Base-by-base conservation (phyloP, 257 asterid genomes). In the Plantago ovata region DNA sequence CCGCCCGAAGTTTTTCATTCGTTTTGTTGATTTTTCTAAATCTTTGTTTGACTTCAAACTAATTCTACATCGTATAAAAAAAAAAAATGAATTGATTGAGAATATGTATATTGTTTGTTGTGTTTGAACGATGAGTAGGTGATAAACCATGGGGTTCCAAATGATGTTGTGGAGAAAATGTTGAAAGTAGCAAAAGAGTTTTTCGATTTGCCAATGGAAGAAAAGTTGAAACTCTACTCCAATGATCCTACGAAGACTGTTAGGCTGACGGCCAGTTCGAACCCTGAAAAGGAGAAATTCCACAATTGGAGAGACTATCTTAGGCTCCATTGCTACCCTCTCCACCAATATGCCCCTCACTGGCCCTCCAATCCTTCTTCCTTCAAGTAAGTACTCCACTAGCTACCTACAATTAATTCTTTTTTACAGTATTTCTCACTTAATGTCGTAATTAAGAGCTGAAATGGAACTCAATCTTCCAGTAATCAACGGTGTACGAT, bases 251-350 rank as follows among this genome's bases (percentile, higher is more conserved):
- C 81, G 0, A 87, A 87, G 75, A 91, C 95, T 0, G 64, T 64
- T 67, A 79, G 98, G 59, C 68, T 91, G 60, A 87, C 95, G 3
- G 87, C 98, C 1, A 91, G 98, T 44, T 91, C 94, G 10, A 85
- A 87, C 38, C 75, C 72, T 0, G 74, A 58, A 1, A 87, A 79
- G 56, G 98, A 91, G 73, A 81, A 80, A 6, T 73, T 84, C 13
- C 96, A 90, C 67, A 90, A 90, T 38, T 90, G 98, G 98, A 87
- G 98, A 56, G 98, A 91, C 60, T 91, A 91, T 70, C 91, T 91
- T 20, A 75, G 96, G 69, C 95, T 91, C 48, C 96, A 91, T 67
- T 87, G 96, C 61, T 57, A 84, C 76, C 98, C 98, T 58, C 58
- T 87, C 60, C 86, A 91, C 10, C 65, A 81, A 11, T 87, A 76